Conservation (phyloP, 2,329 filamentous ascomycete species). For the Ascochyta pisi region DNA sequence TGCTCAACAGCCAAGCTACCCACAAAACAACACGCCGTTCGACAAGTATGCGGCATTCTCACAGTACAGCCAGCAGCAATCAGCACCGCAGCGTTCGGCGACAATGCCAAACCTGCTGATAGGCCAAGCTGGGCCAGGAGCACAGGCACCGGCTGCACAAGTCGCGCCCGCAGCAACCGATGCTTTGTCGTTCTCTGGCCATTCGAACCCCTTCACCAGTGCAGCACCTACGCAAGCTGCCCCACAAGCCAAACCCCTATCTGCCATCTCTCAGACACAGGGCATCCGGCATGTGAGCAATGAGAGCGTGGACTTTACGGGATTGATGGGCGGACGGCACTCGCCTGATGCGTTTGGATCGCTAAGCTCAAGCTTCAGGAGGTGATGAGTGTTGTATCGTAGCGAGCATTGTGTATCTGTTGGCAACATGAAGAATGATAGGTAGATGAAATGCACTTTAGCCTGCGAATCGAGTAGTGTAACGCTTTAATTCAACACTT, state of each 20-base stretch:
- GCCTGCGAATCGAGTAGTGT: background rate
- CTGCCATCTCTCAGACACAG: constrained; percentile 30
- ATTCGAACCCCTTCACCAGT: constrained; percentile 55
- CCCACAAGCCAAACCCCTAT: constrained; percentile 66
- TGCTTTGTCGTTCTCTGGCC: constrained; percentile 23
- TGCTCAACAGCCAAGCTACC: constrained; percentile 27
- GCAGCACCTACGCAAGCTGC: constrained; percentile 39
- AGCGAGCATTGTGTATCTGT: background rate
- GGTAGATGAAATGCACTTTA: background rate
- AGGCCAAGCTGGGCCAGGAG: constrained; percentile 19
- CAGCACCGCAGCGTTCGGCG: constrained; percentile 16
- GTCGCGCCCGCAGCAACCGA: constrained; percentile 39
- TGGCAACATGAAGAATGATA: background rate
- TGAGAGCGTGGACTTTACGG: constrained; percentile 71
- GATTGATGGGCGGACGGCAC: constrained; percentile 71
- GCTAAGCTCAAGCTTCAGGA: constrained; percentile 64
- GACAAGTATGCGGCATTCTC: constrained; percentile 18
- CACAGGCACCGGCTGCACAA: constrained; percentile 31
- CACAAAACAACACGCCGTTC: constrained; percentile 17
- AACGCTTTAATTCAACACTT: constrained; percentile 6
- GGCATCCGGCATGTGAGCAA: constrained; percentile 63
- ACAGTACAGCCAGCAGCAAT: constrained; percentile 15
- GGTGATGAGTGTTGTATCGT: constrained; percentile 22
- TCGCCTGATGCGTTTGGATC: constrained; percentile 83
- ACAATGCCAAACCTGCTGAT: constrained; percentile 21